Conservation (phyloP, 2,329 filamentous ascomycete species). For the Westerdykella aurantiaca region DNA sequence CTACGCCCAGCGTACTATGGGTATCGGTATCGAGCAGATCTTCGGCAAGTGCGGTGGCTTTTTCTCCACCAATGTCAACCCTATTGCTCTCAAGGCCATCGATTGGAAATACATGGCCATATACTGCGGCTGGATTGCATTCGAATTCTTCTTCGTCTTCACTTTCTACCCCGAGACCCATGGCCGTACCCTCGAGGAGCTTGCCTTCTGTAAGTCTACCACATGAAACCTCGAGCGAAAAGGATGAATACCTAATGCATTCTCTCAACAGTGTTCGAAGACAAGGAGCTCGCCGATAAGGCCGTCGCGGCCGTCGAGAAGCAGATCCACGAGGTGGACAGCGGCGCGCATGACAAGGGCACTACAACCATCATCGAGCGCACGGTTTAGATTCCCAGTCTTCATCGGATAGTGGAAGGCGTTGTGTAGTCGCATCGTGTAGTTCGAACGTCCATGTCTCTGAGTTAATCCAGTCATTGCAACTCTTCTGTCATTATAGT, state of each 20-base stretch:
- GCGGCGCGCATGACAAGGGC: conserved; percentile 10
- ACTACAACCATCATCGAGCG: conserved; percentile 17
- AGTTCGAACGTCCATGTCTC: too few species aligned
- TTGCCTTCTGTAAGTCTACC: conserved; percentile 42
- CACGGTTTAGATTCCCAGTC: conserved; percentile 1
- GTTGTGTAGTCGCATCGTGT: not conserved
- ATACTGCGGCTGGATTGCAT: conserved; percentile 51
- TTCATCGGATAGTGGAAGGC: conserved; percentile 1
- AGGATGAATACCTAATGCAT: conserved; percentile 7
- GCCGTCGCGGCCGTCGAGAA: conserved; percentile 31
- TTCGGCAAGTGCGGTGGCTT: conserved; percentile 48
- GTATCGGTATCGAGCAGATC: conserved; percentile 54
- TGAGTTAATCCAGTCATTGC: too few species aligned
- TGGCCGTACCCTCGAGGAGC: conserved; percentile 53
- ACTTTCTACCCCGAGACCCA: conserved; percentile 59
- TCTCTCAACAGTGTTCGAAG: conserved; percentile 27
- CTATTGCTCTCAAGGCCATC: conserved; percentile 53
- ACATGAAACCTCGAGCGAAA: not conserved
- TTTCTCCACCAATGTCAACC: conserved; percentile 49
- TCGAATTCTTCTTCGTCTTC: conserved; percentile 51
- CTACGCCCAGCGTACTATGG: conserved; percentile 50
- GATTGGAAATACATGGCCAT: conserved; percentile 52
- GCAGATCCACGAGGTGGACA: conserved; percentile 22
- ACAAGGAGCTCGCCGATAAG: conserved; percentile 30
- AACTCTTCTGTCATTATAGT: too few species aligned